These are phyloP conservation scores for Cephalotrichum gorgonifer DNA, from an alignment of 2,329 filamentous ascomycete species.

Conservation along the genomic window DNA sequence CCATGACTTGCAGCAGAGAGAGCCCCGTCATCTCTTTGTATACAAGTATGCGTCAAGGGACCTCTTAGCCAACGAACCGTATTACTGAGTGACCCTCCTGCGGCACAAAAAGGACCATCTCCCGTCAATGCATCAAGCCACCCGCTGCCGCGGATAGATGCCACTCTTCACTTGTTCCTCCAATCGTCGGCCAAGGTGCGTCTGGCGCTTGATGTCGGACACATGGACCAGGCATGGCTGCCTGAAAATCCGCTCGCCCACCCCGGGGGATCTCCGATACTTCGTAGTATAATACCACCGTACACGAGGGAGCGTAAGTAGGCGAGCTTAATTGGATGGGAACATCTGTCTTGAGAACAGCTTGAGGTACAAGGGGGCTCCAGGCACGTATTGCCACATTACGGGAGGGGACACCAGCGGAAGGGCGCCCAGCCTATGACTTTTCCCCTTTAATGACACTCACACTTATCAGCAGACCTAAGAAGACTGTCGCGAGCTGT, in stretches of 20 bases:
- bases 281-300: neutral
- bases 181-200: neutral
- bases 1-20: neutral
- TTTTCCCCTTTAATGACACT: neutral
- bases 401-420: neutral
- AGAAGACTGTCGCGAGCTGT: neutral
- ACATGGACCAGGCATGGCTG: neutral
- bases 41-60: neutral
- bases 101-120: no score
- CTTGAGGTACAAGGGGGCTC: neutral
- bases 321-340: neutral
- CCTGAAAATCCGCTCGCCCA: neutral
- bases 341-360: neutral
- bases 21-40: neutral
- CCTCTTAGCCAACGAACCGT: neutral
- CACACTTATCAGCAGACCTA: neutral
- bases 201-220: neutral
- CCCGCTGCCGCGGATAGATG: neutral
- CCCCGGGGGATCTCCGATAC: neutral
- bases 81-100: neutral
- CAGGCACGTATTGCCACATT: neutral
- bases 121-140: neutral
- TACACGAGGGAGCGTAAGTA: no score
- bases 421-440: neutral
- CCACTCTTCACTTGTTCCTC: neutral